These are phyloP conservation scores for Exobasidium cylindrosporum DNA, from an alignment of 1,284 basidiomycete genomes.

Conservation along the genomic window DNA sequence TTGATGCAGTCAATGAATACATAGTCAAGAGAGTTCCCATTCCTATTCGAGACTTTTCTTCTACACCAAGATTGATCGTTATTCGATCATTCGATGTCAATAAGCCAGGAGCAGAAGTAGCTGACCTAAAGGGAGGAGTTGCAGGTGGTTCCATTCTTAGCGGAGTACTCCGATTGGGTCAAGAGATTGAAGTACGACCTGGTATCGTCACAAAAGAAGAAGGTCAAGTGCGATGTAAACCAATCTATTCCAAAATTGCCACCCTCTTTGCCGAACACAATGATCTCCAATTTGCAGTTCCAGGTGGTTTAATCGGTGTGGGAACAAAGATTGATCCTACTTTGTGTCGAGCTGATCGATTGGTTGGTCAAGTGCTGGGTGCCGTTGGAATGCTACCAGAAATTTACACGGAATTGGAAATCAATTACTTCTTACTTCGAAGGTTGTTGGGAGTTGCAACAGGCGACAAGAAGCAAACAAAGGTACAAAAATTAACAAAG, in stretches of 20 bases:
- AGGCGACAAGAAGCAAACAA: constrained; percentile 97
- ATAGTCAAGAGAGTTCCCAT: constrained; percentile 95
- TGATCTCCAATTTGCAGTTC: constrained; percentile 88
- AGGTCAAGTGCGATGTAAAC: constrained; percentile 85
- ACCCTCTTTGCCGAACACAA: constrained; percentile 93
- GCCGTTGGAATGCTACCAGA: constrained; percentile 88
- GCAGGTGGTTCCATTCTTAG: constrained; percentile 94
- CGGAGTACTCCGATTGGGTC: constrained; percentile 82
- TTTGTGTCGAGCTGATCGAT: constrained; percentile 89
- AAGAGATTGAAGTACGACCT: constrained; percentile 94
- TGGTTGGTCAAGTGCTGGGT: constrained; percentile 93
- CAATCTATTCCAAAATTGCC: constrained; percentile 87
- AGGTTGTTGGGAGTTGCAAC: constrained; percentile 95
- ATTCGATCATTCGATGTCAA: constrained; percentile 99
- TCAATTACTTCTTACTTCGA: constrained; percentile 65
- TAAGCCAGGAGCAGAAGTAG: constrained; percentile 94
- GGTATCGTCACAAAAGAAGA: constrained; percentile 96
- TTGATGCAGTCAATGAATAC: constrained; percentile 99
- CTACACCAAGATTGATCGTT: constrained; percentile 88
- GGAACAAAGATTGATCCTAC: constrained; percentile 96
- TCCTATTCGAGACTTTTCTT: constrained; percentile 85
- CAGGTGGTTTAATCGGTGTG: constrained; percentile 95
- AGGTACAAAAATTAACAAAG: constrained; percentile 80
- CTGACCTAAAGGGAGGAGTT: constrained; percentile 95
- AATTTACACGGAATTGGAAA: constrained; percentile 88